Base-by-base conservation (phyloP, 768 basidiomycete species). In the Lactarius indigo region DNA sequence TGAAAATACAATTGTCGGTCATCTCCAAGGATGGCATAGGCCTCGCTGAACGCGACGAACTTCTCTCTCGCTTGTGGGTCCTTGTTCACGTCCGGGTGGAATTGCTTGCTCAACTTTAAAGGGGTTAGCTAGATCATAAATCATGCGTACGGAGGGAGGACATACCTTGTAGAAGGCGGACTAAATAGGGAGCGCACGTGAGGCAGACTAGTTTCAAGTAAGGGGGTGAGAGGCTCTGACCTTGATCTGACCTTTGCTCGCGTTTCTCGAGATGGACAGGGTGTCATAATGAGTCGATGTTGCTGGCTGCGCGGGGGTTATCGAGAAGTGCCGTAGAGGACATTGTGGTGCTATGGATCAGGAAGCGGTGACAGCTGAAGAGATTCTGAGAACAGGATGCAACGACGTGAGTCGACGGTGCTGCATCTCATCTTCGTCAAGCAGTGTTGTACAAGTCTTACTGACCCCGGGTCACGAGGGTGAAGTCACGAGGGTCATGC, bases 31-130 rank as follows among this genome's bases (percentile, higher is more conserved):
- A 82, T 68, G 1, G 78, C 73, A 55, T 83, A 84, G 2, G 83
- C 83, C 59, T 83, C 83, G 68, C 80, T 83, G 59, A 82, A 77
- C 0, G 74, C 77, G 58, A 80, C 80, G 64, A 82, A 84, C 58
- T 74, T 82, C 63, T 75, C 73, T 63, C 76, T 77, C 1, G 82
- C 77, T 3, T 66, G 56, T 7, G 72, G 73, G 59, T 83, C 81
- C 41, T 75, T 73, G 61, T 76, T 76, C 10, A 80, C 70, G 69
- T 84, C 83, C 1, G 83, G 83, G 61, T 84, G 83, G 58, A 78
- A 76, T 66, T 74, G 68, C 65, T 84, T 84, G 77, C 82, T 84
- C 60, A 84, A 71, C 83, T 84, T 66, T 12, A 41, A 30, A 50
- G 23, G 39, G 12, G 37, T 30, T 30, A 9, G 9, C 44, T 47